Base-by-base conservation (phyloP, 139 green algal genomes). In the Tetradesmus obliquus region DNA sequence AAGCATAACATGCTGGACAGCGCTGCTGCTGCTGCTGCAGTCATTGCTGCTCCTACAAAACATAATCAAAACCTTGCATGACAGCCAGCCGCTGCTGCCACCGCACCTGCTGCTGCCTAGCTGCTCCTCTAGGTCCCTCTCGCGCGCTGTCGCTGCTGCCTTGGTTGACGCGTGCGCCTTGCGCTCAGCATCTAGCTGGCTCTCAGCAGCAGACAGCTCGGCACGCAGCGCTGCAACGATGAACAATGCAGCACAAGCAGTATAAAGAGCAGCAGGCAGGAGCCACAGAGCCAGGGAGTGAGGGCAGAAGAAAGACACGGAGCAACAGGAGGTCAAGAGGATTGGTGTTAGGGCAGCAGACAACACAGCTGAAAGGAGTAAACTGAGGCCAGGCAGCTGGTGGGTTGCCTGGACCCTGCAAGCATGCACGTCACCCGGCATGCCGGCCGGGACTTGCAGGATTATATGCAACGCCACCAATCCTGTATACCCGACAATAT, bases 51-150 rank as follows among this genome's bases (percentile, higher is more conserved):
- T 45, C 32, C 32, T 45, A 45, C 32, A 45, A 45, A 7, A 81
- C 19, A 81, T 10, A 51, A 51, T 9, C 17, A 51, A 24, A 6
- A 76, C 13, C 1, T 5, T 24, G 15, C 66, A 76, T 24, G 15
- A 24, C 5, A 7, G 57, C 57, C 57, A 76, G 5, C 1, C 51
- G 32, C 9, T 85, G 51, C 12, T 4, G 32, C 1, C 6, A 19
- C 5, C 86, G 3, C n/a, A 90, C 86, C 86, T 84, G 86, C 86
- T 91, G 87, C 96, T 94, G 0, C 84, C 88, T 55, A 97, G 81
- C n/a, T 91, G 88, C 24, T 89, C 92, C 79, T 97, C 94, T 84
- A 96, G 93, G 90, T 97, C 94, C 45, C 90, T 83, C 91, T 98
- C 95, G 0, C 96, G 85, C 2, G 74, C 66, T 15, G 93, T 93